Conservation (phyloP, 257 asterid species). For the Handroanthus guayacan region DNA sequence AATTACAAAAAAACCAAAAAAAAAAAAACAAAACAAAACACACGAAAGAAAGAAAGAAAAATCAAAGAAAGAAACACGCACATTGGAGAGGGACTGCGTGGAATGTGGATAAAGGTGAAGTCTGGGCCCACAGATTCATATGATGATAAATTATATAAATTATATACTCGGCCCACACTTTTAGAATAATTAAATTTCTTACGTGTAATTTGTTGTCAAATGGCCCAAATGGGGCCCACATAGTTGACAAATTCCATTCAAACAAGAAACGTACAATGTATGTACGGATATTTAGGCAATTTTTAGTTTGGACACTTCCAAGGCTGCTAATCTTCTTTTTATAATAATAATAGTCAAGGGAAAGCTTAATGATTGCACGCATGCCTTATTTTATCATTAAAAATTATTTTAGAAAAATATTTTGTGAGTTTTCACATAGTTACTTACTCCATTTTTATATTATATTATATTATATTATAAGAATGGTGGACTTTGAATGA, state of each 20-base stretch:
- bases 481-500: too few relatives aligned
- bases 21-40: too few relatives aligned
- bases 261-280: background rate
- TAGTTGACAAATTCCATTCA: background rate
- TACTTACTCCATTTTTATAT: background rate
- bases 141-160: too few relatives aligned
- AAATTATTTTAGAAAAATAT: background rate
- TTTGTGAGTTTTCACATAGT: background rate
- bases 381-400: background rate
- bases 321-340: background rate
- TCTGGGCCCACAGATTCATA: too few relatives aligned
- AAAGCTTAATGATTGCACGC: background rate
- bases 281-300: conserved; percentile 17
- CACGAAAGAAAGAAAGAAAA: too few relatives aligned
- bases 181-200: too few relatives aligned
- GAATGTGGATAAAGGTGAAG: too few relatives aligned
- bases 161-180: too few relatives aligned
- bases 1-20: too few relatives aligned
- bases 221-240: background rate
- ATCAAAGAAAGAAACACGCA: too few relatives aligned
- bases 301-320: background rate
- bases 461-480: background rate
- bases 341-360: background rate
- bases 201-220: too few relatives aligned
- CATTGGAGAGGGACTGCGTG: too few relatives aligned